Percentiles rank a stretch among this genome's conserved stretches.
These are phyloP conservation scores for Candida jianshihensis DNA, from an alignment of 805 yeast species.

Conservation along the genomic window DNA sequence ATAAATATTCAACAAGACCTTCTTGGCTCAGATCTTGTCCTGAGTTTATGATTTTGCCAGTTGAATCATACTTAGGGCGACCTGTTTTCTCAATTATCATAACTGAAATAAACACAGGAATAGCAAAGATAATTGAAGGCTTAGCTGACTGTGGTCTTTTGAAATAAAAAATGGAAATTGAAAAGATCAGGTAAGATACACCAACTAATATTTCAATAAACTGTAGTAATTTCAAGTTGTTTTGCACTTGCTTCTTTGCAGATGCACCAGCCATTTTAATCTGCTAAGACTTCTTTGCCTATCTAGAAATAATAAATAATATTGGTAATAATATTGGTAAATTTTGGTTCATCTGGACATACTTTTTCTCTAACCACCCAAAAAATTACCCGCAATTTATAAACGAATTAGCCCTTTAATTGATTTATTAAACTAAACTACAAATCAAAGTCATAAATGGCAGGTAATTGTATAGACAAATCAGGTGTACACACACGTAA, in stretches of 20 bases:
- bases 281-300: not conserved
- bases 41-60: slow-evolving; percentile 31
- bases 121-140: slow-evolving; percentile 22
- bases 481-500: too few relatives aligned
- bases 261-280: slow-evolving; percentile 55
- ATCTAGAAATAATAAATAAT: not conserved
- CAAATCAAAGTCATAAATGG: too few relatives aligned
- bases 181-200: slow-evolving; percentile 19
- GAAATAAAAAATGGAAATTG: slow-evolving; percentile 24
- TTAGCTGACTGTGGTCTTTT: slow-evolving; percentile 30
- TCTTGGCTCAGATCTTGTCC: slow-evolving; percentile 44
- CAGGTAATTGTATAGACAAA: too few relatives aligned
- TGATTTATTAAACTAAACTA: too few relatives aligned
- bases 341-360: not conserved
- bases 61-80: slow-evolving; percentile 36
- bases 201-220: slow-evolving; percentile 31
- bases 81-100: slow-evolving; percentile 42
- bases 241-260: slow-evolving; percentile 43
- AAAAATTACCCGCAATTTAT: too few relatives aligned
- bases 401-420: too few relatives aligned
- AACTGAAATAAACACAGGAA: slow-evolving; percentile 31
- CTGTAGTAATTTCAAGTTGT: slow-evolving; percentile 31
- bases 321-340: not conserved
- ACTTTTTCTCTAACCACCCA: too few relatives aligned
- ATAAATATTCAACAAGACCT: slow-evolving; percentile 47